A percentile compares a stretch with the other conserved stretches of the same genome.
Conservation (phyloP, 805 yeast species). For the Metschnikowia drakensbergensis region DNA sequence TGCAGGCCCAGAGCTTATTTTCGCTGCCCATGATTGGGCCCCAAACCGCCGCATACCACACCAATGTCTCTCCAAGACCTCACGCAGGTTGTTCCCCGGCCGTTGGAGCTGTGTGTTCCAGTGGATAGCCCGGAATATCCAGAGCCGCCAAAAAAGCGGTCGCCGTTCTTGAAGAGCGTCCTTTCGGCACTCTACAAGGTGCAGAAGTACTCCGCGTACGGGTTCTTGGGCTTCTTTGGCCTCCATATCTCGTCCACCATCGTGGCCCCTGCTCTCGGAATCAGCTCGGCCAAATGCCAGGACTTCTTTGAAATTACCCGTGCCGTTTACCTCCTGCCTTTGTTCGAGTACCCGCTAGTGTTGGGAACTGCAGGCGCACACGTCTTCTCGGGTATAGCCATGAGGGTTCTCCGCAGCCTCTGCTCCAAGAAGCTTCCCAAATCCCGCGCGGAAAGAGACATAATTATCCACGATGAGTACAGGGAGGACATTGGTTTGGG, state of each 20-base stretch:
- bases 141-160: constrained; percentile 4
- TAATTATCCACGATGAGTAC: constrained; percentile 28
- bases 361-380: constrained; percentile 48
- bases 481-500: constrained; percentile 55
- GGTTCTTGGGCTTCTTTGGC: constrained; percentile 53
- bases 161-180: constrained; percentile 7
- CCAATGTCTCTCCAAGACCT: constrained; percentile 13
- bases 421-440: constrained; percentile 10
- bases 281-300: constrained; percentile 43
- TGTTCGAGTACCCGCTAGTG: constrained; percentile 47
- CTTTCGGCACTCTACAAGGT: constrained; percentile 17
- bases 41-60: neutral
- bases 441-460: constrained; percentile 7
- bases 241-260: constrained; percentile 56
- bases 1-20: constrained; percentile 4
- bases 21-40: constrained; percentile 2
- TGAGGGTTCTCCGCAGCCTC: constrained; percentile 30
- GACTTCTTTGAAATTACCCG: constrained; percentile 59
- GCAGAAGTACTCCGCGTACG: constrained; percentile 61
- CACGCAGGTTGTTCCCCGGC: constrained; percentile 14
- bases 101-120: constrained; percentile 9
- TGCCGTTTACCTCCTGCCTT: constrained; percentile 52
- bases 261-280: constrained; percentile 44
- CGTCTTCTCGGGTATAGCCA: constrained; percentile 47
- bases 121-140: neutral